Base-by-base conservation (phyloP, 129 eudicot species). In the Arctium lappa region DNA sequence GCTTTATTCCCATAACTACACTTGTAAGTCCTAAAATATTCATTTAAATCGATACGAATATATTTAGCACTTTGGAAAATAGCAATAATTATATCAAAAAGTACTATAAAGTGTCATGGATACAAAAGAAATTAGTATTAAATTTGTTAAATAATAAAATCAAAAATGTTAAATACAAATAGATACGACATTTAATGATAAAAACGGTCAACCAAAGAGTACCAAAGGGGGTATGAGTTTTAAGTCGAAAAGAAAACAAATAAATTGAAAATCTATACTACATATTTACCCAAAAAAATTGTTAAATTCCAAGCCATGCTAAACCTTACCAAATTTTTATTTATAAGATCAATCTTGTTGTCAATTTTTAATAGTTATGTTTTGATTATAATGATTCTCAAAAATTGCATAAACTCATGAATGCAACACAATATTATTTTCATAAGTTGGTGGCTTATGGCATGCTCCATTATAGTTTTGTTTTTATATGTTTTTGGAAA, bases 1-100 rank as follows among this genome's bases (percentile, higher is more conserved):
- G 27, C 87, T 73, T 84, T 84, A 63, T 84, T 29, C 79, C 83
- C 46, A 46, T 80, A 73, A 73, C 72, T 72, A 76, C 77, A 84
- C 84, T 32, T 79, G 76, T 46, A 84, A 84, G 75, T 73, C 36
- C 70, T 65, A 84, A 73, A 79, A 42, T 62, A 84, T 46, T 44
- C 72, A 79, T 73, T 84, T 39, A 73, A 83, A 56, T 72, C 69
- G 11, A 9, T n/a, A 70, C 16, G 82, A 76, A 83, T 77, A 83
- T 83, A 76, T 77, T 27, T 69, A n/a, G 30, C 78, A 69, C 79
- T 39, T 70, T 83, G 56, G 13, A 78, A 7, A 38, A 72, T 53
- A 29, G 50, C 32, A 36, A 83, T 78, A 16, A 56, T 30, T 71
- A 37, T 72, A 56, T 77, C 40, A 36, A 30, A 77, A 39, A 16